These are phyloP conservation scores for Monilinia laxa DNA, from an alignment of 2,329 filamentous ascomycete species.

Conservation along the genomic window DNA sequence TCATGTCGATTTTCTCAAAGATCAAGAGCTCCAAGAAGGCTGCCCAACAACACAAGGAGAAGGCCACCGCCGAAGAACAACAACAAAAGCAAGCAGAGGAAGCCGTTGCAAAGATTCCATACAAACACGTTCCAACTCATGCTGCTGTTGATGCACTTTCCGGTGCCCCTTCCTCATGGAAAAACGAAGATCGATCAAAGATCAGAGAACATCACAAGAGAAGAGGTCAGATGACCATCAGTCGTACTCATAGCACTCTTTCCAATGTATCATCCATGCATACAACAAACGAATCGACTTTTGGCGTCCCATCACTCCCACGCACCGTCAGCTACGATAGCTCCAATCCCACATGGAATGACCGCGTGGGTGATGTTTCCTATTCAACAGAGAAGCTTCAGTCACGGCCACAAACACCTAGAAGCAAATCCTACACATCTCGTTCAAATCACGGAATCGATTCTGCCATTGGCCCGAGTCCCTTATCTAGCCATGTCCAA, in stretches of 20 bases:
- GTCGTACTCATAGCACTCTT: slow-evolving; percentile 33
- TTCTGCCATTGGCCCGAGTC: slow-evolving; percentile 35
- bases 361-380: slow-evolving; percentile 31
- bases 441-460: slow-evolving; percentile 34
- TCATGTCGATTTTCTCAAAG: slow-evolving; percentile 58
- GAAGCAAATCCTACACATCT: slow-evolving; percentile 27
- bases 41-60: slow-evolving; percentile 54
- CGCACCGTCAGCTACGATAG: slow-evolving; percentile 34
- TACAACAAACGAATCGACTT: slow-evolving; percentile 26
- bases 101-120: slow-evolving; percentile 44
- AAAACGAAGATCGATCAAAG: slow-evolving; percentile 41
- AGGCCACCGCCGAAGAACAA: slow-evolving; percentile 47
- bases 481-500: slow-evolving; percentile 28
- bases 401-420: not conserved
- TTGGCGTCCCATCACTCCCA: slow-evolving; percentile 27
- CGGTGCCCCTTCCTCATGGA: slow-evolving; percentile 54
- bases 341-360: slow-evolving; percentile 38
- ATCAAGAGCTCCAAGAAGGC: slow-evolving; percentile 54
- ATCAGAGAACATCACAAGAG: slow-evolving; percentile 39
- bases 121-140: slow-evolving; percentile 62
- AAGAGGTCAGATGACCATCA: slow-evolving; percentile 36
- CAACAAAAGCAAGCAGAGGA: slow-evolving; percentile 41
- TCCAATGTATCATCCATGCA: slow-evolving; percentile 31
- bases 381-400: slow-evolving; percentile 23
- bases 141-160: slow-evolving; percentile 58